These are phyloP conservation scores for Yamadazyma blattariae DNA, from an alignment of 1,139 yeast species.

Conservation along the genomic window DNA sequence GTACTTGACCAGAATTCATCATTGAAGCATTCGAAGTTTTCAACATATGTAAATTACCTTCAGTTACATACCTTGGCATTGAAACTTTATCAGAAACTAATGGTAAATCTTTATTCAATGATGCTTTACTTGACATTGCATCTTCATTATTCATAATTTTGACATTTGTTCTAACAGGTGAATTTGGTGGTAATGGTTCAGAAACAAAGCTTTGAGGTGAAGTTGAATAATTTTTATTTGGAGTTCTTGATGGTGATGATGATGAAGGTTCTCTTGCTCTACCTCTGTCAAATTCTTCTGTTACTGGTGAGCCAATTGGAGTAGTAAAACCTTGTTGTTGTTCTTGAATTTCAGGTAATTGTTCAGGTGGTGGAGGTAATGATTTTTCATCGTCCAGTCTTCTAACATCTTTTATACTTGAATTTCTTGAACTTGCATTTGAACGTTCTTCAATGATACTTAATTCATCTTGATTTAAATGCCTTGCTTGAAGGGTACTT, in stretches of 20 bases:
- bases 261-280: not conserved
- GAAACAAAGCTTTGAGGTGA: slow-evolving; percentile 2
- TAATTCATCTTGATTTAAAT: slow-evolving; percentile 29
- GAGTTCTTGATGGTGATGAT: not conserved
- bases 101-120: slow-evolving; percentile 9
- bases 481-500: slow-evolving; percentile 14
- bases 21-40: slow-evolving; percentile 14
- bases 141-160: slow-evolving; percentile 3
- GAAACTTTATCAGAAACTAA: slow-evolving; percentile 8
- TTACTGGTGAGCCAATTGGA: not conserved
- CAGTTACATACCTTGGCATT: slow-evolving; percentile 14
- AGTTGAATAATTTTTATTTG: no score
- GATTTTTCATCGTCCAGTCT: not conserved
- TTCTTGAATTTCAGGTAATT: not conserved
- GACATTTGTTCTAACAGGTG: slow-evolving; percentile 7
- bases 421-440: slow-evolving; percentile 26
- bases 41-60: slow-evolving; percentile 10
- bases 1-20: slow-evolving; percentile 6
- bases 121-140: slow-evolving; percentile 1
- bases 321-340: not conserved
- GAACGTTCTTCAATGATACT: slow-evolving; percentile 46
- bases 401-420: slow-evolving; percentile 20
- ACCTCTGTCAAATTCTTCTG: not conserved
- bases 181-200: slow-evolving; percentile 5
- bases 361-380: not conserved